Conservation (phyloP, 306 rosid genomes). For the Casuarina glauca region DNA sequence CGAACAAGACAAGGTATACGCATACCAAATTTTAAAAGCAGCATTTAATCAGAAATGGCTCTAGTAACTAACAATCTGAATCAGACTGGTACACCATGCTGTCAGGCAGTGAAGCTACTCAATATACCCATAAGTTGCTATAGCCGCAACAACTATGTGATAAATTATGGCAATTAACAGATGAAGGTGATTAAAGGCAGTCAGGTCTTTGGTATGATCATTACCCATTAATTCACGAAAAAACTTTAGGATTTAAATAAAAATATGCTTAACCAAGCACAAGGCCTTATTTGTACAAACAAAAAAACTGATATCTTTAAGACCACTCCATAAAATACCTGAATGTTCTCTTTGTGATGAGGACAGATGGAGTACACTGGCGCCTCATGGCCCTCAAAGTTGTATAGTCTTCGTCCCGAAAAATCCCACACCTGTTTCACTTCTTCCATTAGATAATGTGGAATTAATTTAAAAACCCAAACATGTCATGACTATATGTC, state of each 20-base stretch:
- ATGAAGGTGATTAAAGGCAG: background rate
- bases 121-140: background rate
- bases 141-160: background rate
- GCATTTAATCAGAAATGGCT: background rate
- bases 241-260: background rate
- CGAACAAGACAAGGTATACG: background rate
- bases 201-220: background rate
- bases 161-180: background rate
- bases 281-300: background rate
- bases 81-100: too few relatives aligned
- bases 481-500: slow-evolving; percentile 22
- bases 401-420: slow-evolving; percentile 57
- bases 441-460: slow-evolving; percentile 29
- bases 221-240: background rate
- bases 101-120: background rate
- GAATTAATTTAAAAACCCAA: slow-evolving; percentile 17
- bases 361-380: slow-evolving; percentile 89
- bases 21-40: background rate
- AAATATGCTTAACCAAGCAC: background rate
- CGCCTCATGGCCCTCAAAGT: slow-evolving; percentile 85
- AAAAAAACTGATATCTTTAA: background rate
- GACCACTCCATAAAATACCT: slow-evolving; percentile 42
- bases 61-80: too few relatives aligned
- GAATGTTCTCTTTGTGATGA: slow-evolving; percentile 84
- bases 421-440: slow-evolving; percentile 80